Evolutionary conservation across 2,329 filamentous ascomycete genomes (phyloP), one percentile per base, ranked within the genome.

Genomic region (Chalaropsis ovoidea): DNA sequence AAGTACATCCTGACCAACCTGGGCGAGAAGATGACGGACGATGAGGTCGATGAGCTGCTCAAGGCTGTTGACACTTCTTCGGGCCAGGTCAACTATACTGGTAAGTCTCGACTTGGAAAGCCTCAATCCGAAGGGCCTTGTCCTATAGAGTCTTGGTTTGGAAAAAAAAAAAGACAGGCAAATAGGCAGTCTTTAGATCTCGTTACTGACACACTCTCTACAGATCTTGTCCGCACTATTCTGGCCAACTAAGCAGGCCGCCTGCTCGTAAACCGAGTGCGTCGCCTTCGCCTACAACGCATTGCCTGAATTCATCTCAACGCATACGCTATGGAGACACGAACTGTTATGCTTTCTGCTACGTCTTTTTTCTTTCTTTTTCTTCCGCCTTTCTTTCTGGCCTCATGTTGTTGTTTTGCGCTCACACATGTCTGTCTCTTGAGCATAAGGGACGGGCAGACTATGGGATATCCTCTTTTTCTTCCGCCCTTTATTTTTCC

Each of bases 11-110:
- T 99, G 73, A 99, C 94, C 66, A 97, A 97, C 76, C 79, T 99
- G 72, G 94, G 94, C 72, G 94, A 99, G 86, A 97, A 97, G 83
- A 96, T 99, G 91, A 90, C 88, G 68, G 93, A 99, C 72, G 94
- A 97, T 69, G 94, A 99, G 81, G 94, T 99, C 61, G 93, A 97
- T 76, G 94, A 99, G 82, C 83, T 99, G 74, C 86, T 99, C 76
- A 99, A 97, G 86, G 91, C 92, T 0, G 93, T 97, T 70, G 94
- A 99, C 75, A 95, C 92, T 68, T 94, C 88, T 78, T 93, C 88
- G 65, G 92, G 93, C 71, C 92, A 97, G 83, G 90, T 99, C 77
- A 96, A 97, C 81, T 99, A 99, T 77, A 92, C 88, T 70, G 91
- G 90, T 94, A 81, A 69, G 86, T 75, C n/a, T 35, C 13, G 8